Base-by-base conservation (phyloP, 345 rosid genomes). In the Eutrema yunnanense region DNA sequence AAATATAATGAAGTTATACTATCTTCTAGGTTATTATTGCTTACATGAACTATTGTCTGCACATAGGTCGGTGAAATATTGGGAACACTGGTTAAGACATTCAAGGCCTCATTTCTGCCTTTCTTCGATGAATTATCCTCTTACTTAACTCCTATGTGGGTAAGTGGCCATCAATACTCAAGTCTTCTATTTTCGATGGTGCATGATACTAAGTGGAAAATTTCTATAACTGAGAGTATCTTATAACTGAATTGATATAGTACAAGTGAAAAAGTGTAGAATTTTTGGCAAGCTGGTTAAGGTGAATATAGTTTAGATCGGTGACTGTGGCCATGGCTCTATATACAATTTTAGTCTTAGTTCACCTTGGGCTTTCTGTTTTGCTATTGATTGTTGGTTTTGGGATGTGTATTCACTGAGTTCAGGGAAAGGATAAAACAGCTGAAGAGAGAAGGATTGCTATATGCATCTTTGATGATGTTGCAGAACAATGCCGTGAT, bases 401-500 rank as follows among this genome's bases (percentile, higher is more conserved):
- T 40, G 44, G 27, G 59, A 38, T 70, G 42, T 60, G 38, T 51
- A 52, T 70, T 49, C 11, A 32, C 30, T 68, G 64, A 72, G 63
- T 69, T 27, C 70, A 96, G 99, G 99, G 98, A 64, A 96, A 87
- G 75, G 99, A 96, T 82, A 96, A 92, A 84, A 96, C 99, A 52
- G 81, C 99, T 27, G 99, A 92, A 76, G 99, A 96, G 86, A 88
- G 99, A 80, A 92, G 99, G 83, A 87, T 96, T 78, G 99, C 99
- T 10, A 96, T 96, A 68, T 96, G 99, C 85, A 96, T 96, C 33
- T 96, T 96, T 82, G 99, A 96, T 82, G 99, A 92, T 79, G 95
- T 92, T 67, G 99, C 99, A 1, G 99, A 92, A 81, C 99, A 92
- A 72, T 96, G 99, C 79, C 94, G 87, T 14, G 98, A 92, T 73